Percentiles rank a stretch among this genome's conserved stretches.
phyloP scores from a whole-genome alignment of 2,329 filamentous ascomycete species.

The Ophiosphaerella herpotricha region DNA sequence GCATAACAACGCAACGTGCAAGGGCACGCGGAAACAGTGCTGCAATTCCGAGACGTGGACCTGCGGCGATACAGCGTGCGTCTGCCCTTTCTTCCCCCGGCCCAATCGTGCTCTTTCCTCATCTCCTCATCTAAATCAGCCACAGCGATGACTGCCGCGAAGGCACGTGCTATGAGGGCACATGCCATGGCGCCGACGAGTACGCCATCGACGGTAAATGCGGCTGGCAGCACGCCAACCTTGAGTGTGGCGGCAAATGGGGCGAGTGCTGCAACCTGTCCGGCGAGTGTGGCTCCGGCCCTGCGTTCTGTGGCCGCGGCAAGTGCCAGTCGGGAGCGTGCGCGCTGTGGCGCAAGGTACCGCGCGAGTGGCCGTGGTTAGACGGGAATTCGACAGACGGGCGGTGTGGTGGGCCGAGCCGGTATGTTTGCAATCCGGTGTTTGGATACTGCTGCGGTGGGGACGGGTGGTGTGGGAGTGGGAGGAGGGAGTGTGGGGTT shows the following conservation, averaged over 20 bases:
- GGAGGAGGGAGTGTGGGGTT: neutral
- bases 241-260: slow-evolving; percentile 11
- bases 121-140: no score
- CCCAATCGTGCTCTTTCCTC: no score
- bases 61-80: slow-evolving; percentile 1
- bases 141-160: neutral
- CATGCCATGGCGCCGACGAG: neutral
- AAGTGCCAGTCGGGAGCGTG: slow-evolving; percentile 6
- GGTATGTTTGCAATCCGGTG: neutral
- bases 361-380: neutral
- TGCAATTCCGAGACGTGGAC: slow-evolving; percentile 32
- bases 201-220: slow-evolving; percentile 10
- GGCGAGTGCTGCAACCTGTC: slow-evolving; percentile 3
- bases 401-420: neutral
- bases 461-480: neutral
- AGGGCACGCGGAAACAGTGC: slow-evolving; percentile 16
- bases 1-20: slow-evolving; percentile 19
- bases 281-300: slow-evolving; percentile 5
- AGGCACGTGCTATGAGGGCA: neutral
- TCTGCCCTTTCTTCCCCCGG: neutral
- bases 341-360: no score
- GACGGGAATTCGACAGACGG: slow-evolving; percentile 7
- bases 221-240: slow-evolving; percentile 1
- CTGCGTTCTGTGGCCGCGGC: slow-evolving; percentile 5
- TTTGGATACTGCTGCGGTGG: neutral